phyloP scores from a whole-genome alignment of 2,329 filamentous ascomycete genomes.

The Penicillium aurantiogriseum region DNA sequence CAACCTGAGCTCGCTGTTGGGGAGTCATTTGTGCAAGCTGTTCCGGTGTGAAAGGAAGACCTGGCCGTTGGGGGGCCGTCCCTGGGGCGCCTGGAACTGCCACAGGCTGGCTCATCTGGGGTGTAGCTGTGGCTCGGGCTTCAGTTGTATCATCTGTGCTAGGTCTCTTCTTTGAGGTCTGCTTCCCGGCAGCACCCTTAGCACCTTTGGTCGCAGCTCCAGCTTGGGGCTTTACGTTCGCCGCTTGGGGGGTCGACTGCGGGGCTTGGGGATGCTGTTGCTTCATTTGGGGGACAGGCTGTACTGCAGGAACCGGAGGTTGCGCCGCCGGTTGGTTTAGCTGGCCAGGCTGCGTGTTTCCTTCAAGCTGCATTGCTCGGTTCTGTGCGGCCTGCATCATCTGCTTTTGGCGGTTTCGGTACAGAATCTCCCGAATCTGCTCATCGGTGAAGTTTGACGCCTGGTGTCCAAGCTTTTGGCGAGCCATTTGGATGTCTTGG shows the following conservation, averaged over 20 bases:
- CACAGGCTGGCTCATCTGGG: slow-evolving; percentile 27
- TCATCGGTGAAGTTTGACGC: slow-evolving; percentile 42
- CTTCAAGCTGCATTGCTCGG: slow-evolving; percentile 26
- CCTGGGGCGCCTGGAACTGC: slow-evolving; percentile 19
- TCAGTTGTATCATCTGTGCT: slow-evolving; percentile 49
- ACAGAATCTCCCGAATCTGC: slow-evolving; percentile 39
- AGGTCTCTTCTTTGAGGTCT: slow-evolving; percentile 45
- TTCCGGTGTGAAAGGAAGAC: slow-evolving; percentile 32
- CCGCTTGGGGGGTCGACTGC: slow-evolving; percentile 28
- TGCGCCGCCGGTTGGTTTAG: slow-evolving; percentile 26
- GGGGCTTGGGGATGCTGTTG: slow-evolving; percentile 22
- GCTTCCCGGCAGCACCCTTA: slow-evolving; percentile 31
- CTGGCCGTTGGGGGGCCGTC: slow-evolving; percentile 23
- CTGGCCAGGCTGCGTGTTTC: slow-evolving; percentile 24
- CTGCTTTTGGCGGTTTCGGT: slow-evolving; percentile 38
- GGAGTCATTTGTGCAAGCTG: slow-evolving; percentile 42
- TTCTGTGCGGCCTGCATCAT: slow-evolving; percentile 34
- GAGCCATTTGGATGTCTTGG: slow-evolving; percentile 38
- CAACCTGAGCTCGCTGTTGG: slow-evolving; percentile 42
- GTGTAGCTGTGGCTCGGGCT: slow-evolving; percentile 38
- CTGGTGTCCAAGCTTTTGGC: slow-evolving; percentile 36
- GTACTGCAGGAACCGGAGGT: slow-evolving; percentile 21
- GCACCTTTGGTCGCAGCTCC: slow-evolving; percentile 26
- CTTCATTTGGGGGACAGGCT: slow-evolving; percentile 28
- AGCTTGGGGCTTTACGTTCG: slow-evolving; percentile 32